Evolutionary conservation across 2,329 filamentous ascomycete genomes (phyloP).

Genomic region (Sclerotinia minor): DNA sequence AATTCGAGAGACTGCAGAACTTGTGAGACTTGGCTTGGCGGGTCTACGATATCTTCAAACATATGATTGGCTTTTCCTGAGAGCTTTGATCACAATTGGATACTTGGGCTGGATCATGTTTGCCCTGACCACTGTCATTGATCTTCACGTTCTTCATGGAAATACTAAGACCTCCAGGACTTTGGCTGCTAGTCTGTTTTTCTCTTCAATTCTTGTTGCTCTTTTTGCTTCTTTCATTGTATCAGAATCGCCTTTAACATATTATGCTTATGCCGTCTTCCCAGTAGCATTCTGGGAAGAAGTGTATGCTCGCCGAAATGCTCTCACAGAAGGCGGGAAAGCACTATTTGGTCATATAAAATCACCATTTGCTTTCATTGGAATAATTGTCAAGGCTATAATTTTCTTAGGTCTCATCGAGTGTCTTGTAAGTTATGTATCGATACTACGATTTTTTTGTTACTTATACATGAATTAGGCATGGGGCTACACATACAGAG

Average conservation of each 20-base stretch:
- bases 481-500: slow-evolving; percentile 85
- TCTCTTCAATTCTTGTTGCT: slow-evolving; percentile 72
- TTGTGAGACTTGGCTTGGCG: slow-evolving; percentile 75
- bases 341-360: slow-evolving; percentile 69
- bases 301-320: slow-evolving; percentile 74
- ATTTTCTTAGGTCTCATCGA: slow-evolving; percentile 75
- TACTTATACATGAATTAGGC: slow-evolving; percentile 54
- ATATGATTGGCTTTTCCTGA: slow-evolving; percentile 96
- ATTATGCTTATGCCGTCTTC: slow-evolving; percentile 91
- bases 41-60: slow-evolving; percentile 94
- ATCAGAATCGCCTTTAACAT: slow-evolving; percentile 77
- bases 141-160: slow-evolving; percentile 80
- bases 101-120: slow-evolving; percentile 97
- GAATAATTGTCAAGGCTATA: slow-evolving; percentile 62
- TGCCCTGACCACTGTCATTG: slow-evolving; percentile 82
- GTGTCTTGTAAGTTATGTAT: slow-evolving; percentile 61
- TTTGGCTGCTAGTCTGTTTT: slow-evolving; percentile 59
- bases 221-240: slow-evolving; percentile 78
- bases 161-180: slow-evolving; percentile 64
- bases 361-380: slow-evolving; percentile 56
- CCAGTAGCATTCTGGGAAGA: slow-evolving; percentile 97
- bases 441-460: not conserved
- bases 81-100: slow-evolving; percentile 82
- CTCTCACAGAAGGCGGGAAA: slow-evolving; percentile 64
- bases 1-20: slow-evolving; percentile 72